Conservation (phyloP, 2,329 filamentous ascomycete species). For the Alternaria viburni region DNA sequence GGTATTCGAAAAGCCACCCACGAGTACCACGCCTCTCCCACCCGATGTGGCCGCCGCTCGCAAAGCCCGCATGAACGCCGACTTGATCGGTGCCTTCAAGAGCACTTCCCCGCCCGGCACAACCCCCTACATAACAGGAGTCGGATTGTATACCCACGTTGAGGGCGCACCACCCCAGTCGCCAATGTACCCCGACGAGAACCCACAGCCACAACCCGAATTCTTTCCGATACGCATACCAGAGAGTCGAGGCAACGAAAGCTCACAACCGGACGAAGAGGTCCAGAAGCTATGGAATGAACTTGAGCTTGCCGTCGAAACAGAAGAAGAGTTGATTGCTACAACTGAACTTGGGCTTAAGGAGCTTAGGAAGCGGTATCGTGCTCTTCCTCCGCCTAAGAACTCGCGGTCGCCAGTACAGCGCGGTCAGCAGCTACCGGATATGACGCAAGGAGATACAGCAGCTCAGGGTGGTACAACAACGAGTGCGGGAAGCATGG, state of each 20-base stretch:
- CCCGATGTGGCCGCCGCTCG: conserved; percentile 16
- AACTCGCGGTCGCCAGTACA: not conserved
- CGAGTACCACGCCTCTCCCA: conserved; percentile 4
- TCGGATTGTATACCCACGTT: conserved; percentile 38
- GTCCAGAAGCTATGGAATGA: not conserved
- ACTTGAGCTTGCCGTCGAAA: not conserved
- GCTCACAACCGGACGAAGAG: not conserved
- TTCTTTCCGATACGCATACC: conserved; percentile 1
- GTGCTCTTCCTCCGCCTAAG: not conserved
- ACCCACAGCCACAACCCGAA: not conserved
- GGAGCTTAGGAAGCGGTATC: conserved; percentile 1
- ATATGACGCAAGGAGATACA: not conserved
- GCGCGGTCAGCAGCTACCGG: not conserved
- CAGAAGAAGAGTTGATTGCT: not conserved
- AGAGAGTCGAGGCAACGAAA: not conserved
- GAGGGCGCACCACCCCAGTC: not conserved
- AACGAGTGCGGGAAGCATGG: not conserved
- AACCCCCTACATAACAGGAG: conserved; percentile 23
- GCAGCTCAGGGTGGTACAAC: not conserved
- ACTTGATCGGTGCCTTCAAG: conserved; percentile 23
- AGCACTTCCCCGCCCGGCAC: not conserved
- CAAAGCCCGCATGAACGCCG: conserved; percentile 26
- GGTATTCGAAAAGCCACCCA: not conserved
- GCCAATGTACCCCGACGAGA: not conserved
- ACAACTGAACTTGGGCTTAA: not conserved